Evolutionary conservation across 2,329 filamentous ascomycete genomes (phyloP), one percentile per base, ranked within the genome.

Genomic region (Verticillium zaregamsianum): DNA sequence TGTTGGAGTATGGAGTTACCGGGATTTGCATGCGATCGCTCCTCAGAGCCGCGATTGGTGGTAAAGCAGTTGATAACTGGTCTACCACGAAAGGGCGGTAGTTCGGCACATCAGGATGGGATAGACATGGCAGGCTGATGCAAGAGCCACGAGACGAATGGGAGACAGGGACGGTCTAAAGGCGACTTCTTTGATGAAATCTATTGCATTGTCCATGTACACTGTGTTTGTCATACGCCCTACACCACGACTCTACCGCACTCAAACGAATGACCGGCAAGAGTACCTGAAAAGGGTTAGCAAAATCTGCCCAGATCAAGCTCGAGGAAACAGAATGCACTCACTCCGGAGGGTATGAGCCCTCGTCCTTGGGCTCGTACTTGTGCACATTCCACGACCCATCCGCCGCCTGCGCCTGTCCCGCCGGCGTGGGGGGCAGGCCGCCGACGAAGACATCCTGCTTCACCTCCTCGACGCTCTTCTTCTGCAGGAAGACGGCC

Each of bases 381-480:
- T 89, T 86, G 75, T 93, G 87, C 72, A 89, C 86, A 71, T 87
- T 82, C 79, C 86, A 86, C 64, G 80, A 73, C 54, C 82, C 82
- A 55, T 75, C 78, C 56, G 76, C 75, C 67, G 76, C 75, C 62
- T 82, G 69, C 67, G 80, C 86, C 75, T 88, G 78, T n/a, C 91
- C 89, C 70, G 87, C 88, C 17, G 94, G 95, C 71, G 90, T 78
- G n/a, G 95, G 95, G 62, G 95, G 95, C 76, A 99, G 76, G 1
- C 94, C 93, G 69, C 90, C 82, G 55, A 90, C 83, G 59, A 91
- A 88, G 65, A 97, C 75, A 61, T 93, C 86, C 66, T 77, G 62
- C 57, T 63, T 66, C 23, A 64, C 65, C 66, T 77, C 74, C 57
- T 71, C 72, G 28, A 96, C 76, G 37, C 73, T 75, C 2, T 77